These are phyloP conservation scores for Skeletonema potamos DNA, from an alignment of 108 stramenopile species.

Conservation along the genomic window DNA sequence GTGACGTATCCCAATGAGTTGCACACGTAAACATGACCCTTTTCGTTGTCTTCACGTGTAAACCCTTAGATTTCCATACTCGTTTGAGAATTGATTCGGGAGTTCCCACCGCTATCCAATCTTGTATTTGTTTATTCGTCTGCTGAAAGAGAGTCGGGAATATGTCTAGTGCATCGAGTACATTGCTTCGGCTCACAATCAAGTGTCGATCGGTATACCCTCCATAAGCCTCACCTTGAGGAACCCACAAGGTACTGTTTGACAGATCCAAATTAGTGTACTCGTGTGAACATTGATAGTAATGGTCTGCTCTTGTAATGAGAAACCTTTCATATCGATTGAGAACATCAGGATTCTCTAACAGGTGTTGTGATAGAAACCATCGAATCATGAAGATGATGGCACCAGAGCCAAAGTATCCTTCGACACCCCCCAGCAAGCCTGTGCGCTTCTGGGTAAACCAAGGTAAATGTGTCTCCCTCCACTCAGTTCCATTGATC, in stretches of 20 bases:
- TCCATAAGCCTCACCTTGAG: slow-evolving; percentile 40
- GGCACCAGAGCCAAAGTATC: slow-evolving; percentile 21
- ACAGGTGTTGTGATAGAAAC: slow-evolving; percentile 25
- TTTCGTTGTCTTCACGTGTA: slow-evolving; percentile 13
- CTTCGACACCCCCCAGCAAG: slow-evolving; percentile 34
- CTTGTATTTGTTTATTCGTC: not conserved
- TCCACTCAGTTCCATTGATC: slow-evolving; percentile 40
- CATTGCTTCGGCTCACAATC: not conserved
- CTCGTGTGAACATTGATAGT: slow-evolving; percentile 43
- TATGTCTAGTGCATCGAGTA: slow-evolving; percentile 42
- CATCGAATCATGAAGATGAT: slow-evolving; percentile 52
- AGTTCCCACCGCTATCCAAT: slow-evolving; percentile 4
- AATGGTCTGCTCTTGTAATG: slow-evolving; percentile 53
- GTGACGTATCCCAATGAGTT: slow-evolving; percentile 16
- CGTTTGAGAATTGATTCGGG: slow-evolving; percentile 21
- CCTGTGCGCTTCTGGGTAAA: not conserved
- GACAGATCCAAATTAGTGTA: slow-evolving; percentile 14
- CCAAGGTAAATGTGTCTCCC: slow-evolving; percentile 3
- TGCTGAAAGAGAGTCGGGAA: slow-evolving; percentile 28
- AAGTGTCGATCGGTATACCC: slow-evolving; percentile 47
- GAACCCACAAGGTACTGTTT: slow-evolving; percentile 29
- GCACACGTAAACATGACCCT: slow-evolving; percentile 51
- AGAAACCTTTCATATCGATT: slow-evolving; percentile 50
- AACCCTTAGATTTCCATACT: slow-evolving; percentile 21
- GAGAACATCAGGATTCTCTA: not conserved